Evolutionary conservation across 441 rosid species (phyloP).

Genomic region (Populus hybrid): DNA sequence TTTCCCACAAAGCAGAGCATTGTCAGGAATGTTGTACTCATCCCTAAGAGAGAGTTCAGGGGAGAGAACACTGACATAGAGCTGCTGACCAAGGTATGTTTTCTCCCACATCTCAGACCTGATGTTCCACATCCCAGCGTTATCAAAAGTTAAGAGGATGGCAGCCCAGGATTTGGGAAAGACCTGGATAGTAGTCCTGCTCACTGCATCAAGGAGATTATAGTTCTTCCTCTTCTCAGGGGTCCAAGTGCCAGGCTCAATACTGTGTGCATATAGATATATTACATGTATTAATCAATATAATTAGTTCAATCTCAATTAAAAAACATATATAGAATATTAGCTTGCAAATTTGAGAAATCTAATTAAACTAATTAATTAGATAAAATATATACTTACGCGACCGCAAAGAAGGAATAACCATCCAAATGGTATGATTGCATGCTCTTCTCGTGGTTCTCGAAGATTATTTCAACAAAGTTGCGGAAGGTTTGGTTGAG

Average conservation of each 20-base stretch:
- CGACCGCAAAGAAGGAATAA: slow-evolving; percentile 67
- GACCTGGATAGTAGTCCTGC: slow-evolving; percentile 79
- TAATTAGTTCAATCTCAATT: not conserved
- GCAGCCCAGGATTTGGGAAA: slow-evolving; percentile 84
- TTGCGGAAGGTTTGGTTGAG: slow-evolving; percentile 50
- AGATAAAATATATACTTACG: slow-evolving; percentile 29
- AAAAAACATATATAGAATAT: not conserved
- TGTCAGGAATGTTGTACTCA: slow-evolving; percentile 65
- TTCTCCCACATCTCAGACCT: slow-evolving; percentile 64
- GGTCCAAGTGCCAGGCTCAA: slow-evolving; percentile 65
- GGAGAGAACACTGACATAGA: slow-evolving; percentile 56
- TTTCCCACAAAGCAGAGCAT: slow-evolving; percentile 51
- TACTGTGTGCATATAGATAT: slow-evolving; percentile 15
- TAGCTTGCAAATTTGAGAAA: not conserved
- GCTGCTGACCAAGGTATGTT: slow-evolving; percentile 64
- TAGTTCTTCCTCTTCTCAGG: slow-evolving; percentile 68
- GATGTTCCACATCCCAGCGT: slow-evolving; percentile 85
- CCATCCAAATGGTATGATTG: slow-evolving; percentile 64
- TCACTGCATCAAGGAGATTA: slow-evolving; percentile 71
- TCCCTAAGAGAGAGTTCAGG: slow-evolving; percentile 66
- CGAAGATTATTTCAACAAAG: slow-evolving; percentile 62
- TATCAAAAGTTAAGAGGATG: slow-evolving; percentile 65
- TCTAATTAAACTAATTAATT: not conserved
- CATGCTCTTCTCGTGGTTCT: slow-evolving; percentile 59
- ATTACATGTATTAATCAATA: not conserved